Conservation (phyloP, 805 yeast genomes). For the Isabelozyma gotoi region DNA sequence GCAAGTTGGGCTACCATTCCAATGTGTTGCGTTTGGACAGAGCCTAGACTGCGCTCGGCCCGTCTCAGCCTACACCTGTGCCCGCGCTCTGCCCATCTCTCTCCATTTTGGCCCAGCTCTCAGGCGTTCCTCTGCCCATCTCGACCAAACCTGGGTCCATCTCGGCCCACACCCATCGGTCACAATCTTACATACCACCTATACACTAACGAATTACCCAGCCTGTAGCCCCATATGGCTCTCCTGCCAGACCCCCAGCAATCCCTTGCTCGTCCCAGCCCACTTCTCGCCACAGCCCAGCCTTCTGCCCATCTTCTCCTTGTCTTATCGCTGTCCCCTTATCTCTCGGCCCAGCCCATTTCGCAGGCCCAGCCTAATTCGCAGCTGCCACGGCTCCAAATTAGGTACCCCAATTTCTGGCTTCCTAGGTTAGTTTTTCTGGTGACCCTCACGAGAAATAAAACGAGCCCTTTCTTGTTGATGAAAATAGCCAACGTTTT, state of each 20-base stretch:
- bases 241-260: neutral
- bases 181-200: no score
- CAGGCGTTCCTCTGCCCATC: no score
- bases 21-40: constrained; percentile 69
- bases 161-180: no score
- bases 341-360: no score
- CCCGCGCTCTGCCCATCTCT: neutral
- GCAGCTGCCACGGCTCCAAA: no score
- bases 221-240: neutral
- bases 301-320: neutral
- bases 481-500: no score
- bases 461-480: neutral
- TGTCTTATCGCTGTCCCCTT: no score
- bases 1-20: constrained; percentile 70
- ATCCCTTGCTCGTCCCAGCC: neutral
- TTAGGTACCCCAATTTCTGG: neutral
- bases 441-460: neutral
- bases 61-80: constrained; percentile 4
- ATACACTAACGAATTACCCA: neutral
- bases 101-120: neutral
- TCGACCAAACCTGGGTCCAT: neutral
- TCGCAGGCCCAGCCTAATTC: no score
- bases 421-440: neutral
- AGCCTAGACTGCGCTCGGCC: no score
- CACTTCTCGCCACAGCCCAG: neutral